phyloP scores from a whole-genome alignment of 2,329 filamentous ascomycete genomes.

The Rhinocladiella mackenziei region DNA sequence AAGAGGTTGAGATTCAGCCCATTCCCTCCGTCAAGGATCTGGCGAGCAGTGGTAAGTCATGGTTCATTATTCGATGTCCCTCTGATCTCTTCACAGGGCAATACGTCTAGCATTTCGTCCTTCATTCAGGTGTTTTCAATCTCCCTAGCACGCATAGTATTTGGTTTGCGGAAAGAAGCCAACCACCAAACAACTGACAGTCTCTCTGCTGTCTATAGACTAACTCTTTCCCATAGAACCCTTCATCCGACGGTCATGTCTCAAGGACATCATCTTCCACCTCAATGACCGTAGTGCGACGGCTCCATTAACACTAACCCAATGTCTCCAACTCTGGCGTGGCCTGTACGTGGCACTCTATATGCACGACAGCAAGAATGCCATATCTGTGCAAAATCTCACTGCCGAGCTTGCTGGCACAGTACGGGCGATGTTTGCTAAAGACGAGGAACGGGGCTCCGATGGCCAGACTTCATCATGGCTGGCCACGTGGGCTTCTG shows the following conservation, averaged over 20 bases:
- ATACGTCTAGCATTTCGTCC: too few relatives aligned
- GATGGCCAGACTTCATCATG: constrained; percentile 7
- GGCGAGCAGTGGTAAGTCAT: constrained; percentile 28
- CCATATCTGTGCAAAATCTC: constrained; percentile 27
- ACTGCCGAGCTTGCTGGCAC: constrained; percentile 23
- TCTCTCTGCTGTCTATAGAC: too few relatives aligned
- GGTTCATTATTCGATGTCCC: too few relatives aligned
- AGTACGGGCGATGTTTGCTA: constrained; percentile 15
- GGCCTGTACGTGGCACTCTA: constrained; percentile 29
- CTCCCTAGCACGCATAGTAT: background rate
- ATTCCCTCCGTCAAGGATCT: constrained; percentile 29
- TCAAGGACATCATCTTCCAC: constrained; percentile 22
- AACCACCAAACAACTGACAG: too few relatives aligned
- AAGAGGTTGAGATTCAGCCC: constrained; percentile 5
- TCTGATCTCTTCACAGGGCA: too few relatives aligned
- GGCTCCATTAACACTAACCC: constrained; percentile 19
- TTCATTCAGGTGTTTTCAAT: too few relatives aligned
- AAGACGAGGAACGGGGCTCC: constrained; percentile 7
- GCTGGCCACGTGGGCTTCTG: constrained; percentile 33
- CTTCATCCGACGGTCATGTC: constrained; percentile 19
- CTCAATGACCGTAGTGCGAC: constrained; percentile 17
- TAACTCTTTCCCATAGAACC: constrained; percentile 17
- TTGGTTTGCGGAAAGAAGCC: background rate
- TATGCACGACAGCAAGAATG: constrained; percentile 30
- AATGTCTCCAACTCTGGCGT: constrained; percentile 30